These are phyloP conservation scores for Agarophyton chilense DNA, from an alignment of 23 red algal species.

Conservation along the genomic window DNA sequence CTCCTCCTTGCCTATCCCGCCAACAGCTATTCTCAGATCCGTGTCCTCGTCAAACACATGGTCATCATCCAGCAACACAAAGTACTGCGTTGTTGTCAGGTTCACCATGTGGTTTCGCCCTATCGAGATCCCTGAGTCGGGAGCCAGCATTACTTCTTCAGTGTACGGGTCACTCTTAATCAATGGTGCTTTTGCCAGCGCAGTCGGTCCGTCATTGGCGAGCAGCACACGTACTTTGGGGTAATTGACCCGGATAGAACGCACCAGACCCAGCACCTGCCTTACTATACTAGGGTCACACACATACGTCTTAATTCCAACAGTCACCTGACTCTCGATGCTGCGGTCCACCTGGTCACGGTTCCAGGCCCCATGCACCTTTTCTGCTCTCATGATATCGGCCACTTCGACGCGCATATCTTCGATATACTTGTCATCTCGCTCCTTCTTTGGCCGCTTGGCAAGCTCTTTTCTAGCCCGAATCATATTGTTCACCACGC, in stretches of 20 bases:
- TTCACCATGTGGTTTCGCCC: slow-evolving; percentile 57
- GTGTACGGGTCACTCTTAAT: slow-evolving; percentile 35
- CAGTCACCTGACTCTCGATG: slow-evolving; percentile 49
- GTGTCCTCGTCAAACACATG: slow-evolving; percentile 47
- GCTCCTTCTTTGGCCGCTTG: background rate
- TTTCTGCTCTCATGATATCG: slow-evolving; percentile 44
- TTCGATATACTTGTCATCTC: slow-evolving; percentile 30
- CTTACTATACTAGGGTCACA: slow-evolving; percentile 27
- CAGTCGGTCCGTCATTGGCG: slow-evolving; percentile 53
- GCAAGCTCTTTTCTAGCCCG: slow-evolving; percentile 39
- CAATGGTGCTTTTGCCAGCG: background rate
- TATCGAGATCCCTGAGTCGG: slow-evolving; percentile 52
- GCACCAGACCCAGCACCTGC: slow-evolving; percentile 24
- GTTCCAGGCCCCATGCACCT: slow-evolving; percentile 48
- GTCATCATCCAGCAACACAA: slow-evolving; percentile 54
- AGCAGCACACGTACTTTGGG: slow-evolving; percentile 40
- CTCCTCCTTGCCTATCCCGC: background rate
- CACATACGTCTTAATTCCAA: slow-evolving; percentile 61
- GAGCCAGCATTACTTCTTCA: slow-evolving; percentile 4
- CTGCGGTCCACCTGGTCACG: slow-evolving; percentile 40
- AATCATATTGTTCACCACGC: slow-evolving; percentile 62
- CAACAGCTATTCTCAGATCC: background rate
- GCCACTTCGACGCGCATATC: slow-evolving; percentile 35
- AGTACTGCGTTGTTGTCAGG: slow-evolving; percentile 41
- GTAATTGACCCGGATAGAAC: slow-evolving; percentile 25